Percentiles rank a stretch among this genome's conserved stretches.
Evolutionary conservation across 352 stramenopile genomes (phyloP).

Genomic region (Pythium folliculosum): DNA sequence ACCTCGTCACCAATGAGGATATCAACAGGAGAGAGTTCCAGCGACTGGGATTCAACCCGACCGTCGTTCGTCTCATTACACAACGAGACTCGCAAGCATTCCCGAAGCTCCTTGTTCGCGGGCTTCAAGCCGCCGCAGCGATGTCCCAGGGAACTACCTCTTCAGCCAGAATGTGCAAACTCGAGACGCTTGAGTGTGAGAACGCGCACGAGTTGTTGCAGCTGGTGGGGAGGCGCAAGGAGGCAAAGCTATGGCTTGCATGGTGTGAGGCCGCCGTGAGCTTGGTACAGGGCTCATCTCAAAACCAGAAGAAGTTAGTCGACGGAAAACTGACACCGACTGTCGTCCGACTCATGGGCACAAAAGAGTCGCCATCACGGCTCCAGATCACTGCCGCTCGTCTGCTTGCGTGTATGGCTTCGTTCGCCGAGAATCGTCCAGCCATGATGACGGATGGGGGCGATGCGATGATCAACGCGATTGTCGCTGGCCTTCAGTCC

Average conservation of each 20-base stretch:
- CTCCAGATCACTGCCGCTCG: constrained; percentile 40
- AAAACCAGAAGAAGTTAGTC: constrained; percentile 50
- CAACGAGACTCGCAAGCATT: not conserved
- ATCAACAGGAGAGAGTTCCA: constrained; percentile 57
- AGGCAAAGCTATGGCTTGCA: constrained; percentile 39
- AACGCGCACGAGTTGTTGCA: constrained; percentile 39
- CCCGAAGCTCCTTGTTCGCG: constrained; percentile 48
- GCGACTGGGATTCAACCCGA: constrained; percentile 41
- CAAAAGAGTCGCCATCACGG: constrained; percentile 10
- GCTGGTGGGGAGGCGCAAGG: constrained; percentile 26
- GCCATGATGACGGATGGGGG: constrained; percentile 45
- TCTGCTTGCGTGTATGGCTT: constrained; percentile 50
- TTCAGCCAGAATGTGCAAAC: constrained; percentile 49
- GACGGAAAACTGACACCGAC: constrained; percentile 33
- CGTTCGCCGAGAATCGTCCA: constrained; percentile 47
- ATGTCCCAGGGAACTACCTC: constrained; percentile 38
- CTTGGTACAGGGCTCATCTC: constrained; percentile 36
- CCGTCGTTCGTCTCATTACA: constrained; percentile 30
- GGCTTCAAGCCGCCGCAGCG: constrained; percentile 50
- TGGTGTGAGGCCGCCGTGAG: constrained; percentile 57
- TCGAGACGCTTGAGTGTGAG: constrained; percentile 60
- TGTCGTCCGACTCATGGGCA: constrained; percentile 37
- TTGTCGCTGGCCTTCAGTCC: constrained; percentile 49
- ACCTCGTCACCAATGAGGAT: constrained; percentile 53
- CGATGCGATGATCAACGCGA: constrained; percentile 35